A percentile compares a stretch with the other conserved stretches of the same genome.
Evolutionary conservation across 2,329 filamentous ascomycete species (phyloP).

Genomic region (Apiospora marii): DNA sequence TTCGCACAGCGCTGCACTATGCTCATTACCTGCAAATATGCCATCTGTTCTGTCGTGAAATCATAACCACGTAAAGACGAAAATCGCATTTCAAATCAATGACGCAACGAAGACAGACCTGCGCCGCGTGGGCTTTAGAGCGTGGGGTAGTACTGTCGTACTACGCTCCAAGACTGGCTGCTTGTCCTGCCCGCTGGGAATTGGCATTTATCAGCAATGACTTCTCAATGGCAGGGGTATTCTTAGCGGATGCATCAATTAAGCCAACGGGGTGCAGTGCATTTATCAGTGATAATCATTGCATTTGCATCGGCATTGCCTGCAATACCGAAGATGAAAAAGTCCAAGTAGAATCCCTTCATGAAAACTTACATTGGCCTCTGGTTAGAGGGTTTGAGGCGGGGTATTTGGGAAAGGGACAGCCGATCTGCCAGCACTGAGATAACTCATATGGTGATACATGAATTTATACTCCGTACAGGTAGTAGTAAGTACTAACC

Average conservation of each 20-base stretch:
- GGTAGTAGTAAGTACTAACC: too few species aligned
- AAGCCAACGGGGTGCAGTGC: background rate
- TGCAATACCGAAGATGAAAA: too few species aligned
- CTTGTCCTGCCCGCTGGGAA: background rate
- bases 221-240: background rate
- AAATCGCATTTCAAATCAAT: conserved; percentile 10
- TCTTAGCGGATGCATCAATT: background rate
- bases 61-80: background rate
- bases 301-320: background rate
- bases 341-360: too few species aligned
- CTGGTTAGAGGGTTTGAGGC: too few species aligned
- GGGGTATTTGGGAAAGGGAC: too few species aligned
- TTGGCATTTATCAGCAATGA: background rate
- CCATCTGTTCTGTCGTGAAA: background rate
- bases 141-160: conserved; percentile 7
- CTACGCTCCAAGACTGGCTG: background rate
- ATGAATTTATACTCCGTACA: too few species aligned
- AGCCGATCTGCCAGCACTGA: too few species aligned
- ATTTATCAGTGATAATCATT: background rate
- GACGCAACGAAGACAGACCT: background rate
- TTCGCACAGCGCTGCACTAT: too few species aligned
- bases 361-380: too few species aligned
- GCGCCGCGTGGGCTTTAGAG: background rate
- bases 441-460: background rate
- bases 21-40: background rate